phyloP scores from a whole-genome alignment of 176 grass and related monocot genomes.

The Dendrocalamus sinicus region DNA sequence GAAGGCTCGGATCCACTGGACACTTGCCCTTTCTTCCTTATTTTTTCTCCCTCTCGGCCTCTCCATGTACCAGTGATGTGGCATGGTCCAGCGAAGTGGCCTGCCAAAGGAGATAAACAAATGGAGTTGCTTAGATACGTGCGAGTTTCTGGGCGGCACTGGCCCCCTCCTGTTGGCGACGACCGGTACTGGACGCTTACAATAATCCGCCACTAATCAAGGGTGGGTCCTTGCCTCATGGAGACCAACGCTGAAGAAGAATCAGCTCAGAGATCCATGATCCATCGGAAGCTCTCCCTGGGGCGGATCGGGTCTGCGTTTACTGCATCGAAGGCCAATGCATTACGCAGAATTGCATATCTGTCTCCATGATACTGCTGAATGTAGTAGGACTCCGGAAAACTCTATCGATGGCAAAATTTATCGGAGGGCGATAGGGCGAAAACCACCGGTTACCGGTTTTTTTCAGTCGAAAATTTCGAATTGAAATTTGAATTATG shows the following conservation, averaged over 20 bases:
- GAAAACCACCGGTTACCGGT: no score
- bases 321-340: neutral
- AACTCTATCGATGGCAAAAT: no score
- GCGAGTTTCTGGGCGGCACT: constrained; percentile 31
- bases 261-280: neutral
- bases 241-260: neutral
- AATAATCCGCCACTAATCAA: constrained; percentile 22
- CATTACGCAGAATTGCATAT: neutral
- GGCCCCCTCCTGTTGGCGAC: constrained; percentile 37
- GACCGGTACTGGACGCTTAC: constrained; percentile 19
- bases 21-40: neutral
- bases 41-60: neutral
- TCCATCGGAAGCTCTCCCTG: neutral
- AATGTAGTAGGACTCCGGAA: no score
- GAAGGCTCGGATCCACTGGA: constrained; percentile 12
- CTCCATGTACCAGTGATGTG: constrained; percentile 2
- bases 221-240: neutral
- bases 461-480: no score
- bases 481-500: no score
- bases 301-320: constrained; percentile 35
- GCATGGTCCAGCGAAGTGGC: constrained; percentile 45
- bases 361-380: neutral
- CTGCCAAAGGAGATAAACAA: constrained; percentile 37
- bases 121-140: constrained; percentile 15
- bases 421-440: no score